phyloP scores from a whole-genome alignment of 176 grass and related monocot species.

The Oryza glaberrima region DNA sequence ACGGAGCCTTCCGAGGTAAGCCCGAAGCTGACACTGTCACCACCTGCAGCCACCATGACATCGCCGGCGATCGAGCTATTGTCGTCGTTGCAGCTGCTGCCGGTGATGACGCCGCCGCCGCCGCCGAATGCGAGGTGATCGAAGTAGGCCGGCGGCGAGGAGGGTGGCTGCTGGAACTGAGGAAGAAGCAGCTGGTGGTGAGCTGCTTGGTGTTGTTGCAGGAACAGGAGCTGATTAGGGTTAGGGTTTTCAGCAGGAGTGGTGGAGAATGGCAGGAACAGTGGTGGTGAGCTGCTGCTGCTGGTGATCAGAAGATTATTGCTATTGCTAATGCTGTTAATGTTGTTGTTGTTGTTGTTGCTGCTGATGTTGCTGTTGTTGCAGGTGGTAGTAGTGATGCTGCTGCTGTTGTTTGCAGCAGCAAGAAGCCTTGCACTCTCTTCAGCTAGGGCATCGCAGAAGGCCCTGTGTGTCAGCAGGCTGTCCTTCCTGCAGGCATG shows the following conservation, averaged over 20 bases:
- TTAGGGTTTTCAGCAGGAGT: conserved; percentile 35
- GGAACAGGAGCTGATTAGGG: conserved; percentile 50
- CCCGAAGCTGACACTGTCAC: conserved; percentile 29
- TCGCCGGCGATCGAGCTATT: neutral
- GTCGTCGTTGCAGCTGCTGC: neutral
- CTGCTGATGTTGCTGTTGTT: conserved; percentile 15
- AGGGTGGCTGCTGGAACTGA: conserved; percentile 31
- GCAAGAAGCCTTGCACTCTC: conserved; percentile 84
- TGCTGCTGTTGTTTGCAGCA: conserved; percentile 39
- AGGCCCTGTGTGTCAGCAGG: conserved; percentile 92
- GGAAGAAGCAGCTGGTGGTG: conserved; percentile 22
- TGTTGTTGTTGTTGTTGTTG: neutral
- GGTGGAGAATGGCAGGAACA: conserved; percentile 58
- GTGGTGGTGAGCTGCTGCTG: conserved; percentile 42
- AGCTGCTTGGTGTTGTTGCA: conserved; percentile 34
- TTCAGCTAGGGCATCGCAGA: conserved; percentile 97
- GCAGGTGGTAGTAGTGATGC: conserved; percentile 10
- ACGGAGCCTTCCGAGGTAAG: conserved; percentile 44
- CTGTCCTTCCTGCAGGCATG: conserved; percentile 86
- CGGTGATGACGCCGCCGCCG: conserved; percentile 6
- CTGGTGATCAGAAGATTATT: conserved; percentile 17
- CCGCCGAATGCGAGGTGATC: conserved; percentile 26
- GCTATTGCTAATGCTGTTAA: neutral
- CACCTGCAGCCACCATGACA: neutral
- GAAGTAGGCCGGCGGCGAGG: conserved; percentile 31